phyloP scores from a whole-genome alignment of 2,329 filamentous ascomycete genomes.

The Colletotrichum limetticola region DNA sequence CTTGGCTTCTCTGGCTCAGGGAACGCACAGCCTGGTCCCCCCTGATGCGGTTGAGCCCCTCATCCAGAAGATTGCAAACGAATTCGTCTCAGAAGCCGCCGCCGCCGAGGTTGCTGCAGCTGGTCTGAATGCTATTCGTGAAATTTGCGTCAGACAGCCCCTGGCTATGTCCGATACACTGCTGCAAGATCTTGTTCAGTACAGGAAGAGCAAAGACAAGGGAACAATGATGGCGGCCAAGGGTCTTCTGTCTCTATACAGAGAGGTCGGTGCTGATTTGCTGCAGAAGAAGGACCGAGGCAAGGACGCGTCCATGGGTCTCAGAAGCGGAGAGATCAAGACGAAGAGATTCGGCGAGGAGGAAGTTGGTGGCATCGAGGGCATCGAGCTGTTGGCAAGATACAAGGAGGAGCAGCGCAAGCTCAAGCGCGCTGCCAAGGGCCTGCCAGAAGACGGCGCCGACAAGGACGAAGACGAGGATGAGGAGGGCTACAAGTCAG shows the following conservation, averaged over 20 bases:
- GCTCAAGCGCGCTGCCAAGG: constrained; percentile 76
- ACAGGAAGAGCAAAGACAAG: constrained; percentile 97
- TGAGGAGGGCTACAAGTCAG: constrained; percentile 65
- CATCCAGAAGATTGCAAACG: constrained; percentile 95
- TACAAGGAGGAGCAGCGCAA: constrained; percentile 93
- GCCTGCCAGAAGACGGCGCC: constrained; percentile 71
- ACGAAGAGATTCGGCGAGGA: constrained; percentile 87
- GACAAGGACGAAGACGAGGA: constrained; percentile 69
- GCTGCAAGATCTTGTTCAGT: constrained; percentile 95
- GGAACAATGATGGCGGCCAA: constrained; percentile 99
- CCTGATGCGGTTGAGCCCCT: constrained; percentile 92
- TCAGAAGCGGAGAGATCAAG: constrained; percentile 79
- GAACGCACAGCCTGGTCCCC: constrained; percentile 89
- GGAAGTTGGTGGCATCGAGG: constrained; percentile 84
- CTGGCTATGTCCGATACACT: constrained; percentile 96
- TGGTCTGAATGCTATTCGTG: constrained; percentile 92
- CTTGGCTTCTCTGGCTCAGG: constrained; percentile 90
- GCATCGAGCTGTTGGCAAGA: constrained; percentile 87
- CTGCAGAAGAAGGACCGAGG: constrained; percentile 90
- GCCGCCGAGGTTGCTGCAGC: constrained; percentile 92
- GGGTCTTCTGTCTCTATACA: constrained; percentile 88
- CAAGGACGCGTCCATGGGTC: constrained; percentile 86
- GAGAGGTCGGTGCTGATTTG: constrained; percentile 90
- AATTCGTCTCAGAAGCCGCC: constrained; percentile 95
- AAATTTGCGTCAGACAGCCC: constrained; percentile 92